Evolutionary conservation across 2,329 filamentous ascomycete species (phyloP).

Genomic region (Pseudonectria foliicola): DNA sequence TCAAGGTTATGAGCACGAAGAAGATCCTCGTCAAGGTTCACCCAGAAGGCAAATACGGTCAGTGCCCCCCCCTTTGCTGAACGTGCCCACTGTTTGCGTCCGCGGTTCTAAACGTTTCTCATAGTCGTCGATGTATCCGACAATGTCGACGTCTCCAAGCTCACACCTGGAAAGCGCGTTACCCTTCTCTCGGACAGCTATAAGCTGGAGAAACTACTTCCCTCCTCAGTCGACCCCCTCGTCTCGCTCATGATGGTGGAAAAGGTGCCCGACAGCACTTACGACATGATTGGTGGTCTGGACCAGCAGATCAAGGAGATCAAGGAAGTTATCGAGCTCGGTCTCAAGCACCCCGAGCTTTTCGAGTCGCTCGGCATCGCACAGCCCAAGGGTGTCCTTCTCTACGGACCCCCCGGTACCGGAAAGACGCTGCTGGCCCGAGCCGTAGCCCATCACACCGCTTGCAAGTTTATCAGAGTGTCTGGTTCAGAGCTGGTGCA

Average conservation of each 20-base stretch:
- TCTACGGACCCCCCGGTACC: constrained; percentile 94
- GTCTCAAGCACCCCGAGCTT: constrained; percentile 94
- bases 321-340: constrained; percentile 98
- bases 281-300: constrained; percentile 99
- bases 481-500: constrained; percentile 94
- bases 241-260: constrained; percentile 99
- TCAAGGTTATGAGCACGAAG: constrained; percentile 99
- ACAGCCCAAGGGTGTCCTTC: constrained; percentile 92
- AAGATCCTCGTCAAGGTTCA: constrained; percentile 99
- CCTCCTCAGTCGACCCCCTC: constrained; percentile 94
- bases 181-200: constrained; percentile 95
- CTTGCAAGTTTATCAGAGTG: constrained; percentile 98
- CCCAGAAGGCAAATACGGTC: constrained; percentile 99
- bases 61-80: constrained; percentile 21
- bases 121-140: constrained; percentile 93
- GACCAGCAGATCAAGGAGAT: constrained; percentile 99
- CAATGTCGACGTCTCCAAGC: constrained; percentile 87
- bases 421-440: constrained; percentile 93
- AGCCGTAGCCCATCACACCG: constrained; percentile 95
- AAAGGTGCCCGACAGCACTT: constrained; percentile 98
- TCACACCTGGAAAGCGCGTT: constrained; percentile 95
- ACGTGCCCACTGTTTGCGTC: neutral
- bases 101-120: constrained; percentile 1
- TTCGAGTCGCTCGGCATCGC: constrained; percentile 99
- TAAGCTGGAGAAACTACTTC: constrained; percentile 97